Percentiles rank a stretch among this genome's conserved stretches.
Conservation (phyloP, 169 alveolate genomes). For the Cryptosporidium ryanae region DNA sequence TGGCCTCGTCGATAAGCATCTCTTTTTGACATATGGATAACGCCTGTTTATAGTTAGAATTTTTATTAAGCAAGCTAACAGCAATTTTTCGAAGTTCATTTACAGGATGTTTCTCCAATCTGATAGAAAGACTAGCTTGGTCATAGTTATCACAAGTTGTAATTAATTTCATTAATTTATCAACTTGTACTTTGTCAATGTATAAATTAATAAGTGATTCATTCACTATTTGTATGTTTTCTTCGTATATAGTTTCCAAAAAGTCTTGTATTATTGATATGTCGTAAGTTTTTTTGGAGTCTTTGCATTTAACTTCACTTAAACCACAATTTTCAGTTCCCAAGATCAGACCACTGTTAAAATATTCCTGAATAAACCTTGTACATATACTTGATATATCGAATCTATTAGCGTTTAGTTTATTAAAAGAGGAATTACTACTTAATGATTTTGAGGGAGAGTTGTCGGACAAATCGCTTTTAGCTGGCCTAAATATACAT, state of each 20-base stretch:
- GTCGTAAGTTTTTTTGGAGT: not conserved
- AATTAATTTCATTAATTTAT: conserved; percentile 91
- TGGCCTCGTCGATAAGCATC: conserved; percentile 87
- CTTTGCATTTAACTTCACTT: too few relatives aligned
- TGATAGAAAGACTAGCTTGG: conserved; percentile 91
- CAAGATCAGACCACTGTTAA: conserved; percentile 21
- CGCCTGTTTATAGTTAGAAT: conserved; percentile 90
- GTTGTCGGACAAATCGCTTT: conserved; percentile 34
- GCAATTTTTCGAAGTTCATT: conserved; percentile 97
- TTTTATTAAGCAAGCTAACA: conserved; percentile 91
- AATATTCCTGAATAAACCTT: conserved; percentile 58
- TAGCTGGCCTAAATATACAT: conserved; percentile 78
- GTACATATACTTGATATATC: conserved; percentile 53
- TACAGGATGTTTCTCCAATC: conserved; percentile 94
- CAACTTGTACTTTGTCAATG: conserved; percentile 97
- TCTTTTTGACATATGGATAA: conserved; percentile 91
- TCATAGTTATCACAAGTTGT: conserved; percentile 95
- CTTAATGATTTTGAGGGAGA: conserved; percentile 89
- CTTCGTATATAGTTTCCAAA: conserved; percentile 50
- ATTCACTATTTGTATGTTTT: conserved; percentile 87
- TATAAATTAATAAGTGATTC: conserved; percentile 97
- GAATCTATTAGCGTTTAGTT: conserved; percentile 85
- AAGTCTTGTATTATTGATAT: conserved; percentile 63
- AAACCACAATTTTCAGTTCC: conserved; percentile 83
- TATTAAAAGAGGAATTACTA: conserved; percentile 86